These are phyloP conservation scores for Aspergillus ellipticus DNA, from an alignment of 495 filamentous ascomycete genomes.

Conservation along the genomic window DNA sequence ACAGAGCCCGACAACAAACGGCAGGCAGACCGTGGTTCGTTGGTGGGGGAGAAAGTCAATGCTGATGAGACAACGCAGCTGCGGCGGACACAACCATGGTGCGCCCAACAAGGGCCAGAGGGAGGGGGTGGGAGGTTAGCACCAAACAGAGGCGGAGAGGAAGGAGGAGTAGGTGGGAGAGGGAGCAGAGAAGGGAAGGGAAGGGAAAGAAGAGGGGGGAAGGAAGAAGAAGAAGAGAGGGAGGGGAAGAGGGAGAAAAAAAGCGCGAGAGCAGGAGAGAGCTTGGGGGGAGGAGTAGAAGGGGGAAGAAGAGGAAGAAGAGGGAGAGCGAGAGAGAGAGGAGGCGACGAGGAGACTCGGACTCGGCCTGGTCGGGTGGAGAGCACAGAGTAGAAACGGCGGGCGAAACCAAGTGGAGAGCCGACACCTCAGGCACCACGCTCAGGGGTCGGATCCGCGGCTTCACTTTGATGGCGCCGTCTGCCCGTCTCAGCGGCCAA, in stretches of 20 bases:
- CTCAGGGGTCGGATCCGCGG: slow-evolving; percentile 24
- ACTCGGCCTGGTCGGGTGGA: slow-evolving; percentile 11
- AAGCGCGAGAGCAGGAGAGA: slow-evolving; percentile 5
- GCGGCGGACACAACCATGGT: slow-evolving; percentile 4
- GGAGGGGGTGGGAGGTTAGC: slow-evolving; percentile 7
- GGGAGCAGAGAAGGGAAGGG: neutral
- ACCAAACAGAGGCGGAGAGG: slow-evolving; percentile 4
- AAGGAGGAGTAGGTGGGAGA: slow-evolving; percentile 1
- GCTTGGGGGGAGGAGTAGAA: slow-evolving; percentile 9
- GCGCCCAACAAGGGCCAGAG: slow-evolving; percentile 8
- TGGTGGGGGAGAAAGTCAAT: slow-evolving; percentile 8
- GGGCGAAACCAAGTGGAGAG: slow-evolving; percentile 1
- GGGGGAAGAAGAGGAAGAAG: slow-evolving; percentile 9
- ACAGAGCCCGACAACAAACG: slow-evolving; percentile 11
- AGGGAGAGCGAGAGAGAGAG: slow-evolving; percentile 8
- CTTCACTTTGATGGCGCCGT: slow-evolving; percentile 11
- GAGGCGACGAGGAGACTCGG: slow-evolving; percentile 3
- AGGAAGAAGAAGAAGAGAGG: neutral
- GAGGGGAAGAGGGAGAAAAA: slow-evolving; percentile 5
- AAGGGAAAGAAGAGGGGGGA: slow-evolving; percentile 3
- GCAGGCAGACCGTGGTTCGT: slow-evolving; percentile 1
- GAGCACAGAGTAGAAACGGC: slow-evolving; percentile 6
- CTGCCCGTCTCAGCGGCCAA: no score
- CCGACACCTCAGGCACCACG: slow-evolving; percentile 14
- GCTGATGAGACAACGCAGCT: slow-evolving; percentile 5